These are phyloP conservation scores for Picea sitchensis DNA, from an alignment of 75 land plant species.

Conservation along the genomic window DNA sequence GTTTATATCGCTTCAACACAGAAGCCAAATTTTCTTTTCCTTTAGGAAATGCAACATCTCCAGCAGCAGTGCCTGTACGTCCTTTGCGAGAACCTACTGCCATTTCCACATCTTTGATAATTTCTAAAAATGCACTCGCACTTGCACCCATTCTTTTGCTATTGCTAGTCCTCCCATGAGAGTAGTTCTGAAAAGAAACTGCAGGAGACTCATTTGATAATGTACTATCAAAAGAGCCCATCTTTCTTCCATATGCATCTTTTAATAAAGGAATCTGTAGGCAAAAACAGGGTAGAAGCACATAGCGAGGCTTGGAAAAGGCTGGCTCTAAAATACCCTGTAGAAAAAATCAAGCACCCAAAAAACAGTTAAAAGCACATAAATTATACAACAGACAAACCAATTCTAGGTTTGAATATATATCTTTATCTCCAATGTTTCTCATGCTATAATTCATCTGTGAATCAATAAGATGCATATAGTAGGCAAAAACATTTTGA, in stretches of 20 bases:
- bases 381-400: background rate
- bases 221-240: slow-evolving; percentile 11
- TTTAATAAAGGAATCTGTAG: slow-evolving; percentile 39
- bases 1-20: slow-evolving; percentile 93
- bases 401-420: background rate
- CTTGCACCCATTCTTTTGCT: slow-evolving; percentile 58
- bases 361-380: slow-evolving; percentile 3
- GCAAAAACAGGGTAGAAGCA: slow-evolving; percentile 64
- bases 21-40: slow-evolving; percentile 96
- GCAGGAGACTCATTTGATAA: background rate
- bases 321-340: slow-evolving; percentile 93
- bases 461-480: background rate
- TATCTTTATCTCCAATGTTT: background rate
- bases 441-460: background rate
- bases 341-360: background rate
- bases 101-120: slow-evolving; percentile 85
- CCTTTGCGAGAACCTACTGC: slow-evolving; percentile 91
- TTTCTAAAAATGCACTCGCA: slow-evolving; percentile 56
- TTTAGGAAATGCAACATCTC: slow-evolving; percentile 97
- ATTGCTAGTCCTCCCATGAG: slow-evolving; percentile 27
- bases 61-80: slow-evolving; percentile 95
- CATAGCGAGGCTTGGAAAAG: slow-evolving; percentile 74
- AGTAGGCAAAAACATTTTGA: background rate
- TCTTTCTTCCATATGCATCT: slow-evolving; percentile 28
- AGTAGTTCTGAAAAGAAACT: slow-evolving; percentile 25